These are phyloP conservation scores for Talaromyces pinophilus DNA, from an alignment of 2,329 filamentous ascomycete species.

Conservation along the genomic window DNA sequence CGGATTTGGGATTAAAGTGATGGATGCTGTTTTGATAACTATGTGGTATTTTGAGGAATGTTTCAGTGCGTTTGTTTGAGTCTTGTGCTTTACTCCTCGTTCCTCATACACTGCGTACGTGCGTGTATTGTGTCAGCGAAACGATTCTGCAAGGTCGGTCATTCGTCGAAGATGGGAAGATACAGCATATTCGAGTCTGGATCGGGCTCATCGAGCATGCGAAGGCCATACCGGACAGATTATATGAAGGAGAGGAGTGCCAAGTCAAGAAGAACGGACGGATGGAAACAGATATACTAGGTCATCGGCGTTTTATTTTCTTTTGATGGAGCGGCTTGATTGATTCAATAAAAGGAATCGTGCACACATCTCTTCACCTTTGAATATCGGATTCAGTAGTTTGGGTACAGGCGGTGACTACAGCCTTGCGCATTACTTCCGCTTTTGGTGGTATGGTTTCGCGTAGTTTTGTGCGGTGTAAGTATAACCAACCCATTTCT, in stretches of 20 bases:
- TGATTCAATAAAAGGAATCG: not conserved
- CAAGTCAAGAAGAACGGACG: not conserved
- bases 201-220: not conserved
- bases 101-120: not conserved
- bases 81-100: not conserved
- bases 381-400: no score
- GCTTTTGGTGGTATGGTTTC: no score
- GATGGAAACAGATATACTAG: not conserved
- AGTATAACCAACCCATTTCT: not conserved
- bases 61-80: not conserved
- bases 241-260: not conserved
- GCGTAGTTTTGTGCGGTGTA: not conserved
- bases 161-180: not conserved
- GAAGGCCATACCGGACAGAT: not conserved
- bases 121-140: not conserved
- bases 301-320: conserved; percentile 6
- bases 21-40: not conserved
- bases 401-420: not conserved
- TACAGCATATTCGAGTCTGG: not conserved
- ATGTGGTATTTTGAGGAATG: not conserved
- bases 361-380: not conserved
- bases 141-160: not conserved
- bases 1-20: conserved; percentile 43
- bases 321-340: conserved; percentile 6
- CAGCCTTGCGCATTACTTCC: not conserved